A percentile compares a stretch with the other conserved stretches of the same genome.
These are phyloP conservation scores for Pseudognaphalium luteoalbum DNA, from an alignment of 129 eudicot genomes.

Conservation along the genomic window DNA sequence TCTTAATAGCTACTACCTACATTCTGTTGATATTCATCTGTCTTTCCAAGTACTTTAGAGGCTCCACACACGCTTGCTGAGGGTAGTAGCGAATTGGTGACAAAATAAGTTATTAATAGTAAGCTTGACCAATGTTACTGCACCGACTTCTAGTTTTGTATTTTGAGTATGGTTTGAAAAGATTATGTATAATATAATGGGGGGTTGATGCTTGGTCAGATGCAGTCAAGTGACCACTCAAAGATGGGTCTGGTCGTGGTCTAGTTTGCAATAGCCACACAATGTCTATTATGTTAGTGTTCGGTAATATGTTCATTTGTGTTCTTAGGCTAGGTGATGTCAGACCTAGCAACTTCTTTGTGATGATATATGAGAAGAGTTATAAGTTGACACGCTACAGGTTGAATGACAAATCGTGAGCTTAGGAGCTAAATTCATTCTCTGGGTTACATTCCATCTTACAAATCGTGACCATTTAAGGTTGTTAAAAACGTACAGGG, in stretches of 20 bases:
- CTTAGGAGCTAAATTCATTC: background rate
- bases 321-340: background rate
- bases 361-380: background rate
- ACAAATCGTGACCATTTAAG: background rate
- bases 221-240: background rate
- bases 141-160: slow-evolving; percentile 1
- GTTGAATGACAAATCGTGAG: background rate
- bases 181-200: background rate
- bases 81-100: background rate
- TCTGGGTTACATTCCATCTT: background rate
- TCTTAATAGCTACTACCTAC: background rate
- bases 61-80: background rate
- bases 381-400: background rate
- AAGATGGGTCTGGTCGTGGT: background rate
- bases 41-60: background rate
- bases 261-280: background rate
- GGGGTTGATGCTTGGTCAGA: background rate
- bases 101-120: background rate
- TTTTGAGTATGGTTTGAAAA: background rate
- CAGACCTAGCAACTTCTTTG: background rate
- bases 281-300: too few species aligned
- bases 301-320: background rate
- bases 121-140: background rate
- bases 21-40: slow-evolving; percentile 10
- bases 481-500: background rate